phyloP scores from a whole-genome alignment of 768 basidiomycete genomes.

The Russula vinacea region DNA sequence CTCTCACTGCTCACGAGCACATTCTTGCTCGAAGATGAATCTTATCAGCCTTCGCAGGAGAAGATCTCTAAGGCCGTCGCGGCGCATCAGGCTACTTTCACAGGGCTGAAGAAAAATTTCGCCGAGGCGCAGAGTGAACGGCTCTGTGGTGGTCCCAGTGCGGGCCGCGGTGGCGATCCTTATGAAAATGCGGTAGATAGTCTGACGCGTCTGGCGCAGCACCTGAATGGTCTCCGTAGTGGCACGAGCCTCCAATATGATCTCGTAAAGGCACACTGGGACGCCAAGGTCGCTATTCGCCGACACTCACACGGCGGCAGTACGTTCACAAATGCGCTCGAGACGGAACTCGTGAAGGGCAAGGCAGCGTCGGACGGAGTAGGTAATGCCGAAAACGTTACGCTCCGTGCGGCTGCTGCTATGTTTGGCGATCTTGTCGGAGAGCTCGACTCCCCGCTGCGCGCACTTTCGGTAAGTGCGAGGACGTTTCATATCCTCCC shows the following conservation, averaged over 20 bases:
- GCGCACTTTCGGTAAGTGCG: constrained; percentile 61
- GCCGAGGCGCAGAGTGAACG: constrained; percentile 88
- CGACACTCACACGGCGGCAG: constrained; percentile 16
- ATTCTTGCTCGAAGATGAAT: constrained; percentile 76
- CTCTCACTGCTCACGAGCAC: constrained; percentile 76
- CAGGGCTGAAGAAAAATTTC: constrained; percentile 80
- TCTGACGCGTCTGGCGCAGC: constrained; percentile 88
- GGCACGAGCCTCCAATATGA: constrained; percentile 84
- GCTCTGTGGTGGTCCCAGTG: constrained; percentile 39
- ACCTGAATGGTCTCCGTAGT: constrained; percentile 83
- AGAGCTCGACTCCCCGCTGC: constrained; percentile 74
- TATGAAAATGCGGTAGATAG: constrained; percentile 87
- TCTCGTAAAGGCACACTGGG: constrained; percentile 57
- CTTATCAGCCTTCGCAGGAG: constrained; percentile 53
- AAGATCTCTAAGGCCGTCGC: constrained; percentile 77
- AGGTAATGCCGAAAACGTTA: constrained; percentile 36
- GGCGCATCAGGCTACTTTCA: constrained; percentile 86
- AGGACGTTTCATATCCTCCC: background rate
- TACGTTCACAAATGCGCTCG: background rate
- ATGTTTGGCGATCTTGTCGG: constrained; percentile 79
- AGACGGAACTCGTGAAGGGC: constrained; percentile 27
- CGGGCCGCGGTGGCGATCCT: constrained; percentile 44
- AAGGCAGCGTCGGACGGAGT: constrained; percentile 24
- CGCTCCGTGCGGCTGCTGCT: constrained; percentile 59
- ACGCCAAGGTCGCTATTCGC: constrained; percentile 43